These are phyloP conservation scores for Endogone sp. DNA, from an alignment of 192 early-diverging fungal genomes.

Conservation along the genomic window DNA sequence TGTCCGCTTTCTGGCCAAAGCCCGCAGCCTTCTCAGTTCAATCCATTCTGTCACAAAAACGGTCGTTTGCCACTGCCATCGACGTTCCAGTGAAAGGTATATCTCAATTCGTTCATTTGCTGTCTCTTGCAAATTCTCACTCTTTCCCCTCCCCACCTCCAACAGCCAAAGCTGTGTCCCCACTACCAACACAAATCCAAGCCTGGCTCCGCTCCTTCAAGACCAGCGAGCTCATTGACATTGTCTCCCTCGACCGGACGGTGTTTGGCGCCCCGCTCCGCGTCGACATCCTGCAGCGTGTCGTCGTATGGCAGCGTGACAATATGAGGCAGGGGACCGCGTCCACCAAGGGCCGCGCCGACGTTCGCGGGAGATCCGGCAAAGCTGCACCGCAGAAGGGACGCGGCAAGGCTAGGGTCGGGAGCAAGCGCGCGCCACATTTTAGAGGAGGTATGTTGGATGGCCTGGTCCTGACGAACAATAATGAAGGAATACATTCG, in stretches of 20 bases:
- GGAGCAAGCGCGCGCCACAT: constrained; percentile 80
- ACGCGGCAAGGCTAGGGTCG: constrained; percentile 86
- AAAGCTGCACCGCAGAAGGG: constrained; percentile 93
- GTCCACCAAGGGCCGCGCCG: constrained; percentile 70
- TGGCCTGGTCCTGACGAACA: not conserved
- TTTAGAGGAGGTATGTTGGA: constrained; percentile 69
- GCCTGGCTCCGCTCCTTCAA: constrained; percentile 75
- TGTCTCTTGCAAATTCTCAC: not conserved
- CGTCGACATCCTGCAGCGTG: constrained; percentile 79
- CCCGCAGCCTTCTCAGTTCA: no score
- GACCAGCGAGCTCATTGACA: constrained; percentile 63
- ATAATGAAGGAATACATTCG: not conserved
- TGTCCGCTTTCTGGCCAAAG: no score
- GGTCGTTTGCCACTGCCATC: not conserved
- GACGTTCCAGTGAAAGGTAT: not conserved
- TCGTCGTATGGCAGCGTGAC: constrained; percentile 84
- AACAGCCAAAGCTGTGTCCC: constrained; percentile 4
- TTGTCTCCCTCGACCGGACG: constrained; percentile 64
- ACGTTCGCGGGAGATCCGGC: constrained; percentile 78
- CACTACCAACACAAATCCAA: constrained; percentile 50
- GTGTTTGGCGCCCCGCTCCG: constrained; percentile 77
- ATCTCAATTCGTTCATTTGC: not conserved
- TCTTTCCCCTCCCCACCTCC: not conserved
- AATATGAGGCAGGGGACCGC: constrained; percentile 80
- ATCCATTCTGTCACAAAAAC: no score